Percentiles rank a stretch among this genome's conserved stretches.
phyloP scores from a whole-genome alignment of 805 yeast genomes.

The Brettanomyces naardenensis region DNA sequence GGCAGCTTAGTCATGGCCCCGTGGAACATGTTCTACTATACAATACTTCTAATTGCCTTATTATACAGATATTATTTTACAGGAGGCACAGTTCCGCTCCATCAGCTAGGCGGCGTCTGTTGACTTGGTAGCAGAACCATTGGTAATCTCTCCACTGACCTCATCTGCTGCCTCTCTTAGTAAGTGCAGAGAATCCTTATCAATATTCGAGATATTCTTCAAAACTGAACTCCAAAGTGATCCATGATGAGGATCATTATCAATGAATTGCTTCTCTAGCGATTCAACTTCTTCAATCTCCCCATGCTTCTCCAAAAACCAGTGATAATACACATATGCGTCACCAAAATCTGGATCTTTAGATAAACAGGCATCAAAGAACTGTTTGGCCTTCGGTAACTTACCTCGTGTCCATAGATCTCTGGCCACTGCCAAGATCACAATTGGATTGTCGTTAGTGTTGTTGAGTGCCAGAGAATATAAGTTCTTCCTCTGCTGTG shows the following conservation, averaged over 20 bases:
- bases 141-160: neutral
- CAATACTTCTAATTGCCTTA: too few relatives aligned
- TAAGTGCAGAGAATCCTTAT: neutral
- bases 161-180: neutral
- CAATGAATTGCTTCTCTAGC: slow-evolving; percentile 28
- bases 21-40: too few relatives aligned
- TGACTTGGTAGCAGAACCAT: too few relatives aligned
- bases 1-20: too few relatives aligned
- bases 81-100: too few relatives aligned
- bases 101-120: too few relatives aligned
- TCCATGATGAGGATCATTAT: slow-evolving; percentile 56
- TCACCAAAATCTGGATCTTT: slow-evolving; percentile 62
- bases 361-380: slow-evolving; percentile 61
- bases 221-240: slow-evolving; percentile 44
- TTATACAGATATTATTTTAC: too few relatives aligned
- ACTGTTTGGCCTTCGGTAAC: slow-evolving; percentile 51
- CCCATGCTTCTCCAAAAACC: slow-evolving; percentile 34
- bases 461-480: slow-evolving; percentile 65
- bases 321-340: slow-evolving; percentile 60
- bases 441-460: slow-evolving; percentile 51
- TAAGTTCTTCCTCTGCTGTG: slow-evolving; percentile 36
- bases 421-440: slow-evolving; percentile 58
- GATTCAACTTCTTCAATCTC: slow-evolving; percentile 27
- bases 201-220: slow-evolving; percentile 44
- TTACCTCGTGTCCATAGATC: slow-evolving; percentile 64